Base-by-base conservation (phyloP, 1,139 yeast genomes). In the Casaregolazyma suthepensis region DNA sequence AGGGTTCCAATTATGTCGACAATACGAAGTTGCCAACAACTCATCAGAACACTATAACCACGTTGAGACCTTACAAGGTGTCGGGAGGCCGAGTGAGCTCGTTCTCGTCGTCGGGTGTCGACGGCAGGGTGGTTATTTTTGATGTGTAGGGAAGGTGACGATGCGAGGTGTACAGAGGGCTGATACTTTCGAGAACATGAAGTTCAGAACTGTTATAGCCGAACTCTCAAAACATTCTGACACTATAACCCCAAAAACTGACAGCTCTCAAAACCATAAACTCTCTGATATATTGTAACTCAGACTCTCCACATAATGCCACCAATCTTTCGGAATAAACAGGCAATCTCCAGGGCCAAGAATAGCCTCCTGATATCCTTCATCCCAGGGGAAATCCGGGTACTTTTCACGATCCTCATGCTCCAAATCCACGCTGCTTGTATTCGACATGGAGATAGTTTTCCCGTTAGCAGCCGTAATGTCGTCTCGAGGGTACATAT, bases 21-120 rank as follows among this genome's bases (percentile, higher is more conserved):
- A 73, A 79, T 42, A 77, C 79, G 53, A 80, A 79, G 50, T 77
- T 86, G 66, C 78, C 78, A 57, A 89, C 96, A 17, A 81, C 88
- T 57, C 99, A 93, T 71, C 97, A 91, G 71, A 93, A 91, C 73
- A 85, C 97, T 31, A 89, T 94, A 66, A 81, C 85, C 51, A 80
- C 83, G 52, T 71, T 93, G 56, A 77, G 81, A 59, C 72, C 78
- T 37, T 80, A 76, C 61, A 63, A 63, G 2, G 72, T 66, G 45
- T 57, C 71, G n/a, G 68, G 71, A 26, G 76, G 74, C 26, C 71
- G 71, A 22, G 77, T 80, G 31, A 66, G 77, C 52, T 72, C 78
- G 65, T 79, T 91, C 61, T 82, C 87, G 47, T 75, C 87, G 44
- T 85, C 87, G 58, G 91, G 97, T 56, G 81, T 87, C 55, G 99